These are phyloP conservation scores for Colletotrichum viniferum DNA, from an alignment of 2,329 filamentous ascomycete species.

Conservation along the genomic window DNA sequence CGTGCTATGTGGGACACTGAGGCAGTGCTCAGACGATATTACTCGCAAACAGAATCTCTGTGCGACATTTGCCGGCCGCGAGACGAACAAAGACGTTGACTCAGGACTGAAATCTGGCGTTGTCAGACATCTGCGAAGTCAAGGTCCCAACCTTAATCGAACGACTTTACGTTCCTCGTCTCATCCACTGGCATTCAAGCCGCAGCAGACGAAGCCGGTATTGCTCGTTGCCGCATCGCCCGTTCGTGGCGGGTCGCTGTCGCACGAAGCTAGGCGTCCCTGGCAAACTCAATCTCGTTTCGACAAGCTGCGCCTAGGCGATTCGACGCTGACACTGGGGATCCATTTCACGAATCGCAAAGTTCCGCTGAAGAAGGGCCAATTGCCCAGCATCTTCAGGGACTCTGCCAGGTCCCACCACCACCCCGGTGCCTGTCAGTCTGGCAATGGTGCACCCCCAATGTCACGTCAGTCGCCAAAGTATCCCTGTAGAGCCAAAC, in stretches of 20 bases:
- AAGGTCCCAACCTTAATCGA: slow-evolving; percentile 13
- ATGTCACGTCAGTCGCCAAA: slow-evolving; percentile 16
- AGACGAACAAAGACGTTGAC: not conserved
- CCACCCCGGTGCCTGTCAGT: slow-evolving; percentile 8
- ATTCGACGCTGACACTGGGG: not conserved
- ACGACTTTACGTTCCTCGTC: not conserved
- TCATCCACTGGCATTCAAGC: not conserved
- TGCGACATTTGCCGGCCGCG: not conserved
- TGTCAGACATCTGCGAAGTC: not conserved
- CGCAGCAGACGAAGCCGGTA: not conserved
- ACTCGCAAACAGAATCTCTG: not conserved
- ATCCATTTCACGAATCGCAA: slow-evolving; percentile 15
- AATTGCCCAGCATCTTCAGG: not conserved
- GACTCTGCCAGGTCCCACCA: not conserved
- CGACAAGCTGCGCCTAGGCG: not conserved
- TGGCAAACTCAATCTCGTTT: slow-evolving; percentile 23
- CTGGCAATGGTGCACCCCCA: slow-evolving; percentile 9
- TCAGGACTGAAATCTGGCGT: not conserved
- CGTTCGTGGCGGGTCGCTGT: not conserved
- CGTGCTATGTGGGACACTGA: not conserved
- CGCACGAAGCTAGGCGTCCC: slow-evolving; percentile 2
- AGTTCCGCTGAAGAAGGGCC: slow-evolving; percentile 9
- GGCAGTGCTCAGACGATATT: not conserved
- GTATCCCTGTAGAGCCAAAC: not conserved
- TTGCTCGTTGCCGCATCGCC: not conserved